Conservation (phyloP, 495 filamentous ascomycete genomes). For the Recurvomyces mirabilis region DNA sequence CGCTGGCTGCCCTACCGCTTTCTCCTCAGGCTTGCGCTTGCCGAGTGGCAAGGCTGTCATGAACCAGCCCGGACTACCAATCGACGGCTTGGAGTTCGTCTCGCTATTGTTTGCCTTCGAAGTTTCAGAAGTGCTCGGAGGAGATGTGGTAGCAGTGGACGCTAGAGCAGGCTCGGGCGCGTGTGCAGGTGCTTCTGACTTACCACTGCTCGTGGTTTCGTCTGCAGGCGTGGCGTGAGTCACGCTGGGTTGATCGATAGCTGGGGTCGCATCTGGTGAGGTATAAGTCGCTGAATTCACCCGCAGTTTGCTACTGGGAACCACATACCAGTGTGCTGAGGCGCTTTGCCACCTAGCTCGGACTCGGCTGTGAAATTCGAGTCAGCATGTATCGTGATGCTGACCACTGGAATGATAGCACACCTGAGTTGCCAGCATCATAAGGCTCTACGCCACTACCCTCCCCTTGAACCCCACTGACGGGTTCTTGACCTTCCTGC, state of each 20-base stretch:
- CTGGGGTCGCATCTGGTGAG: not conserved
- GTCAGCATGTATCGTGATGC: not conserved
- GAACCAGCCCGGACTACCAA: conserved; percentile 8
- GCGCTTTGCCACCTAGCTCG: conserved; percentile 8
- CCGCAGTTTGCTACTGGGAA: not conserved
- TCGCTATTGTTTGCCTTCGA: conserved; percentile 4
- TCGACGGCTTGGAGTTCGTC: not conserved
- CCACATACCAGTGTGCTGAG: conserved; percentile 7
- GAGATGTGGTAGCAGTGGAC: not conserved
- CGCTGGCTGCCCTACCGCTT: too few relatives aligned
- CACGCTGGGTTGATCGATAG: not conserved
- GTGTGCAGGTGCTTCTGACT: conserved; percentile 1
- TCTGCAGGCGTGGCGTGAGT: conserved; percentile 3
- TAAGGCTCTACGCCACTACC: conserved; percentile 22
- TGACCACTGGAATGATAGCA: not conserved
- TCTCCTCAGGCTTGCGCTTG: conserved; percentile 4
- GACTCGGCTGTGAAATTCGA: not conserved
- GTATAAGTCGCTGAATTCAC: not conserved
- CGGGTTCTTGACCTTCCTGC: conserved; percentile 23
- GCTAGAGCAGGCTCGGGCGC: not conserved
- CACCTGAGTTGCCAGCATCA: conserved; percentile 21
- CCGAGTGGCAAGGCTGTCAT: conserved; percentile 6
- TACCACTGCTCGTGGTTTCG: conserved; percentile 12
- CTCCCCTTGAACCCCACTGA: conserved; percentile 19
- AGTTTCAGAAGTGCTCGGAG: conserved; percentile 2